A percentile compares a stretch with the other conserved stretches of the same genome.
Evolutionary conservation across 2,329 filamentous ascomycete genomes (phyloP).

Genomic region (Fusarium equiseti): DNA sequence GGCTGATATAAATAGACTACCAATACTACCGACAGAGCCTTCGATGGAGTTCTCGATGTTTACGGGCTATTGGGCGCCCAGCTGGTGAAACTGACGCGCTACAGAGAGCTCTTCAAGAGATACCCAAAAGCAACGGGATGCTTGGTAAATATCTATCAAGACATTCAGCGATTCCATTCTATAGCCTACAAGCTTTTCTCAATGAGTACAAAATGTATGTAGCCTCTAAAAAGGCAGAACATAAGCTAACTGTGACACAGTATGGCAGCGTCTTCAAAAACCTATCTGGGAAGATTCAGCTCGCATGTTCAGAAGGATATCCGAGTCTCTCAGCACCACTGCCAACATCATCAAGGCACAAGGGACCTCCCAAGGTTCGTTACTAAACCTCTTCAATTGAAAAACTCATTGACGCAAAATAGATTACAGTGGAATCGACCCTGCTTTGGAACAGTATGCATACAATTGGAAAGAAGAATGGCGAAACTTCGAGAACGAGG

Average conservation of each 20-base stretch:
- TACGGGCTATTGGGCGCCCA: conserved; percentile 7
- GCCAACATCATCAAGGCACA: background rate
- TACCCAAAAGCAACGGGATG: background rate
- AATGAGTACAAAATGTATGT: background rate
- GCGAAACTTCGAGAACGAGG: background rate
- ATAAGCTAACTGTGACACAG: accelerated
- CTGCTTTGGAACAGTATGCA: background rate
- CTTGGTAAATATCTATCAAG: background rate
- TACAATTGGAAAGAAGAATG: background rate
- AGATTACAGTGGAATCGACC: accelerated
- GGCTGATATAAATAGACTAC: background rate
- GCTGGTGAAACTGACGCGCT: background rate
- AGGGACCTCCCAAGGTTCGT: background rate
- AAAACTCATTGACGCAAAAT: background rate
- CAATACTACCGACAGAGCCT: background rate
- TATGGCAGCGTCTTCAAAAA: conserved; percentile 21
- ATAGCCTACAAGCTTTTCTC: conserved; percentile 9
- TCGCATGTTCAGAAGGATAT: background rate
- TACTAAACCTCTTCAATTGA: accelerated
- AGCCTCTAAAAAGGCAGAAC: accelerated
- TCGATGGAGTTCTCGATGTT: conserved; percentile 4
- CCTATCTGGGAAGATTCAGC: conserved; percentile 2
- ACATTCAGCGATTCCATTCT: background rate
- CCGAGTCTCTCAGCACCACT: background rate
- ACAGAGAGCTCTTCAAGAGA: background rate